Base-by-base conservation (phyloP, 2,329 filamentous ascomycete species). In the Arthrobotrys entomopaga region DNA sequence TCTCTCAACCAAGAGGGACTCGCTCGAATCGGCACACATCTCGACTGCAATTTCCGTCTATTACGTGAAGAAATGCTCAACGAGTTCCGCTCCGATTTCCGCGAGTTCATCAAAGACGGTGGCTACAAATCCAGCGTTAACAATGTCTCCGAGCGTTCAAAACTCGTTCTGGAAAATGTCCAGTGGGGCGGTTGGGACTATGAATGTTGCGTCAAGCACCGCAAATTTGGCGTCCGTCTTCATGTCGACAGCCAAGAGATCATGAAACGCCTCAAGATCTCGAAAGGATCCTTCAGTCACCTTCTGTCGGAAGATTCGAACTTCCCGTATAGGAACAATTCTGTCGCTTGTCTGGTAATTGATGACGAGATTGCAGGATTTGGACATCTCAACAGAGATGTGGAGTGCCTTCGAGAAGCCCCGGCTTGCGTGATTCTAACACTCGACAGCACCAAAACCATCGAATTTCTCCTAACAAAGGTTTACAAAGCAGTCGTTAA, bases 21-120 rank as follows among this genome's bases (percentile, higher is more conserved):
- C 0, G 77, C 79, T 0, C 84, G 87, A 0, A 79, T 84, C 0
- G 69, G 61, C 13, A 26, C 40, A 8, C 88, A 92, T 78, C 80
- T 91, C 0, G 90, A 91, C 77, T 91, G 90, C 78, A 88, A 91
- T 59, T 93, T 90, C 76, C 88, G 90, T 0, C 83, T 92, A 0
- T 82, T 91, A 0, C 83, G 90, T 1, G 89, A 93, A 77, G 90
- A 92, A 75, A 88, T 92, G 84, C 81, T 92, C 0, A 86, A 83
- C 0, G 89, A 90, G 75, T 82, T 93, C 1, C 84, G 87, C 0
- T 86, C 88, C 7, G 89, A 90, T 54, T 79, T 66, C 26, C 42
- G 89, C 0, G 84, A 87, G 26, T 81, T 84, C 3, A 83, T 85
- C 0, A 82, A 80, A 81, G n/a, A 87, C 85, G 76, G 79, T 70